Evolutionary conservation across 768 basidiomycete genomes (phyloP).

Genomic region (Mycena rebaudengoi): DNA sequence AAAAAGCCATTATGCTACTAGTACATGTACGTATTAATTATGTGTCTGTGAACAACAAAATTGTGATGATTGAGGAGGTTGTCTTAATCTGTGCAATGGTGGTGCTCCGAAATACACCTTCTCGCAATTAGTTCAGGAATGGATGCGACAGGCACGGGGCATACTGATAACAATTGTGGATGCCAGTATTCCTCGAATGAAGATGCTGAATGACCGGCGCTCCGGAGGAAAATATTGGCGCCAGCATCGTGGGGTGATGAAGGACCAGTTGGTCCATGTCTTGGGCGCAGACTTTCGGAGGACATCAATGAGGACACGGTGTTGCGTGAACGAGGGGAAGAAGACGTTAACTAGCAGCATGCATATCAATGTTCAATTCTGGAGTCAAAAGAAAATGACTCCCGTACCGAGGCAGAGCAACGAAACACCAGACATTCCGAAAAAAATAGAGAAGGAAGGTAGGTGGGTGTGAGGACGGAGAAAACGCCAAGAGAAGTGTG

Average conservation of each 20-base stretch:
- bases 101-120: neutral
- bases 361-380: neutral
- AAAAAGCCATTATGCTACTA: no score
- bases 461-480: slow-evolving; percentile 2
- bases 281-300: neutral
- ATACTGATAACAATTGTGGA: neutral
- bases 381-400: neutral
- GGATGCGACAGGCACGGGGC: neutral
- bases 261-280: neutral
- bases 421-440: neutral
- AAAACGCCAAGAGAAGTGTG: neutral
- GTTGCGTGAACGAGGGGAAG: neutral
- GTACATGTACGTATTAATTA: no score
- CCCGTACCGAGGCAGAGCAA: neutral
- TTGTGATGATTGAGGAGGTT: neutral
- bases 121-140: neutral
- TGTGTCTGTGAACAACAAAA: neutral
- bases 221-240: neutral
- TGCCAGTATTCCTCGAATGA: neutral
- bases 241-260: slow-evolving; percentile 1
- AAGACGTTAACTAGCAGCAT: neutral
- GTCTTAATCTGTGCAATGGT: neutral
- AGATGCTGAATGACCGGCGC: neutral
- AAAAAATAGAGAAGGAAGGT: neutral
- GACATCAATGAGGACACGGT: neutral